Evolutionary conservation across 2,329 filamentous ascomycete species (phyloP), one percentile per base, ranked within the genome.

Genomic region (Colletotrichum spaethianum): DNA sequence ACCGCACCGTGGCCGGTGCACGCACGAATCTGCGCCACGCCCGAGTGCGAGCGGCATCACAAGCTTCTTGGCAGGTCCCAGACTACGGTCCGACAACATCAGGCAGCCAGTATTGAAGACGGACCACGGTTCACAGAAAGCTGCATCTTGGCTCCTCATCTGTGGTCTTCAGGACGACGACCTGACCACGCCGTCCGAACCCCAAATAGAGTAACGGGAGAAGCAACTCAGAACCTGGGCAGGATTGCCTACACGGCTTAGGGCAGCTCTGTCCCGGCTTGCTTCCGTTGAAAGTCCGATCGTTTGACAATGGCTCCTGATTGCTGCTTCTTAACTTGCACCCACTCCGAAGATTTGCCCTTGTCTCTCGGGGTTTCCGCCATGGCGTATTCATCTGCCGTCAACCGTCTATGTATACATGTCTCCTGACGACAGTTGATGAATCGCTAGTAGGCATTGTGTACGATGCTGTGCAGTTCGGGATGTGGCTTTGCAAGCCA

Each of bases 21-120:
- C 26, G 11, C 28, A 36, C 44, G 8, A 6, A 33, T 28, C 33
- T 57, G 53, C 53, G 31, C 44, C 28, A 36, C 59, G 18, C 23
- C 62, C 63, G 36, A 67, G 31, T 44, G 33, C 64, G 38, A 48
- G 63, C 26, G 65, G 53, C 31, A 61, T 70, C 70, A 72, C 70
- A 70, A 72, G 70, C 70, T 56, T 69, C 48, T 69, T 59, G 65
- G 53, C 59, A 40, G 31, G 2, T 23, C 40, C 18, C n/a, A 4
- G 3, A 6, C 57, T 18, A 42, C 2, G 20, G 31, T 33, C 36
- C 52, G 14, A 36, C 52, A 33, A 36, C 31, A 56, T 20, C 33
- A 20, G n/a, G 53, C 18, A 20, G 44, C 7, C 46, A 14, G n/a
- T 18, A 1, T 4, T 28, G 4, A 23, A 23, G 44, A 26, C 44